phyloP scores from a whole-genome alignment of 2,329 filamentous ascomycete species.

The Colletotrichum musicola region DNA sequence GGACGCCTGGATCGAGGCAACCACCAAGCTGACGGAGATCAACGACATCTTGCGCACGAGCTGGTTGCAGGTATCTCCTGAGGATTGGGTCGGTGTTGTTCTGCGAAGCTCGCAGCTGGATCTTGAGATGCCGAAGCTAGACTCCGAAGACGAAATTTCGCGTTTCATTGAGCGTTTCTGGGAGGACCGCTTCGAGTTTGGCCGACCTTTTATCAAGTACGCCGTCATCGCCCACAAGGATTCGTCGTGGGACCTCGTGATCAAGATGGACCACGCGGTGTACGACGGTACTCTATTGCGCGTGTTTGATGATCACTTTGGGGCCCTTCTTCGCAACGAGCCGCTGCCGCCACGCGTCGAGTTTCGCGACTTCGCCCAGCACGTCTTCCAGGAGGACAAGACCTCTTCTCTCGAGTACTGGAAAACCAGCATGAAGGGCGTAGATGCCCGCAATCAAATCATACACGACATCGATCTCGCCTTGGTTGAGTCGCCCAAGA shows the following conservation, averaged over 20 bases:
- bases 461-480: too few species aligned
- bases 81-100: slow-evolving; percentile 42
- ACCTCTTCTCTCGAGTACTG: slow-evolving; percentile 41
- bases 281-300: slow-evolving; percentile 54
- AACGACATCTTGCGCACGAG: slow-evolving; percentile 45
- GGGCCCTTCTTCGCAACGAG: slow-evolving; percentile 41
- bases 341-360: slow-evolving; percentile 32
- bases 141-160: slow-evolving; percentile 42
- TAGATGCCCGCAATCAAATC: too few species aligned
- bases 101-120: slow-evolving; percentile 38
- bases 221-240: slow-evolving; percentile 43
- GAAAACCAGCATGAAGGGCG: neutral
- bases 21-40: slow-evolving; percentile 36
- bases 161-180: slow-evolving; percentile 43
- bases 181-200: slow-evolving; percentile 46
- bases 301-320: slow-evolving; percentile 51
- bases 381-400: slow-evolving; percentile 40
- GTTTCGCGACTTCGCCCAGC: slow-evolving; percentile 46
- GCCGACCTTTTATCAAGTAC: slow-evolving; percentile 51
- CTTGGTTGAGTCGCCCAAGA: neutral
- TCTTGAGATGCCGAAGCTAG: slow-evolving; percentile 31
- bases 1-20: slow-evolving; percentile 41
- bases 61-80: slow-evolving; percentile 36
- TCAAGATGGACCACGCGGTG: slow-evolving; percentile 50
- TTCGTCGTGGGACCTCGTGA: slow-evolving; percentile 44